phyloP scores from a whole-genome alignment of 129 eudicot species.

The Saposhnikovia divaricata region DNA sequence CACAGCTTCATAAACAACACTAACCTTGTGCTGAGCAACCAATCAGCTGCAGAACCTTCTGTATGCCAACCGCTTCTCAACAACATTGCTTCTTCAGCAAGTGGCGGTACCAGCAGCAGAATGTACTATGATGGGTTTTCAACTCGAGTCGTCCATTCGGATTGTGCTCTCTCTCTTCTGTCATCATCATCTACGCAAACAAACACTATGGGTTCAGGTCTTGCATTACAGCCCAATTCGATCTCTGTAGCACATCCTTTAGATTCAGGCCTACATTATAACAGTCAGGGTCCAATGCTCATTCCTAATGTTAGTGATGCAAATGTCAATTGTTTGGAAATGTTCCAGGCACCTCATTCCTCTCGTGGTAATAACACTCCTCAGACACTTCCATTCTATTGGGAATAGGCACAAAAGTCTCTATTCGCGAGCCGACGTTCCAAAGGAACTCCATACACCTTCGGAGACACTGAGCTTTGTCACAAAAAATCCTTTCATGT shows the following conservation, averaged over 20 bases:
- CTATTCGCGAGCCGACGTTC: neutral
- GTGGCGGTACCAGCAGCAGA: constrained; percentile 8
- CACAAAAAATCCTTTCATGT: neutral
- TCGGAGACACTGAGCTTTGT: neutral
- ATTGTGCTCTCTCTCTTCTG: constrained; percentile 76
- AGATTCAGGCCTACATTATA: constrained; percentile 23
- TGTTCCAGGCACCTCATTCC: constrained; percentile 29
- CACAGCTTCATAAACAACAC: constrained; percentile 27
- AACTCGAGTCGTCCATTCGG: constrained; percentile 16
- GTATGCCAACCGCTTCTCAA: constrained; percentile 28
- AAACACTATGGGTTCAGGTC: constrained; percentile 29
- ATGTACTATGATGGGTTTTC: constrained; percentile 21
- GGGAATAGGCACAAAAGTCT: constrained; percentile 25
- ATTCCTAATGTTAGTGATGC: constrained; percentile 22
- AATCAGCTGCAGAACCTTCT: constrained; percentile 23
- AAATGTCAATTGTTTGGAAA: constrained; percentile 23
- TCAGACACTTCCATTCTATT: constrained; percentile 50
- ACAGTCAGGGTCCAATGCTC: constrained; percentile 25
- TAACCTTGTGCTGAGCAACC: constrained; percentile 32
- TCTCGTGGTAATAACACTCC: constrained; percentile 31
- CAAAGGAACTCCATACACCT: neutral
- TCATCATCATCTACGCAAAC: constrained; percentile 49
- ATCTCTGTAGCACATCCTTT: constrained; percentile 23
- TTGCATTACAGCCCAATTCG: constrained; percentile 27
- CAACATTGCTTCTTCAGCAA: constrained; percentile 13